phyloP scores from a whole-genome alignment of 139 green algal species.

The Penium margaritaceum region DNA sequence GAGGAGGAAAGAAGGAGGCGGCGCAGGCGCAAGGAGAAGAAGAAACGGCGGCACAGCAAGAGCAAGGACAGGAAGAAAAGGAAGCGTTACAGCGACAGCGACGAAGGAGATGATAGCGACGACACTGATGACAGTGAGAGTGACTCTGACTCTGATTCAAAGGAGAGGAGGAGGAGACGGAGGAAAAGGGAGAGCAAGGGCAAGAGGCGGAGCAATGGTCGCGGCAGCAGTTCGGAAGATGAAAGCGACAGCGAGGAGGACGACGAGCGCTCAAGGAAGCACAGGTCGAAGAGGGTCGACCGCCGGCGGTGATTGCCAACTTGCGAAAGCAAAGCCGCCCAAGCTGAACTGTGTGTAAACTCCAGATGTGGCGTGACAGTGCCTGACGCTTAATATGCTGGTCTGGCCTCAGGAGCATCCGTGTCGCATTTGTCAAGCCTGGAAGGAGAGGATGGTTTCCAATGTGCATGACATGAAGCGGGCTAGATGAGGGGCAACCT shows the following conservation, averaged over 20 bases:
- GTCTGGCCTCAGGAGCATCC: too few species aligned
- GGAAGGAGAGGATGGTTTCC: too few species aligned
- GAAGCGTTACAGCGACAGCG: conserved; percentile 7
- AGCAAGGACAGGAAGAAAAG: conserved; percentile 23
- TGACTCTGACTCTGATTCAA: neutral
- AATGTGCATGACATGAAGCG: too few species aligned
- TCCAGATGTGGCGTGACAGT: too few species aligned
- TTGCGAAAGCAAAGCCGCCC: too few species aligned
- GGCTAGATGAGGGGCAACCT: too few species aligned
- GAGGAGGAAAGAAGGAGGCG: conserved; percentile 33
- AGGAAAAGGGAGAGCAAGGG: neutral
- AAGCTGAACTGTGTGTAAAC: too few species aligned
- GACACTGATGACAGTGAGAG: neutral
- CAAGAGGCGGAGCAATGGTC: neutral
- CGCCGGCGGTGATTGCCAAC: too few species aligned
- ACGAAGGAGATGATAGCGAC: neutral
- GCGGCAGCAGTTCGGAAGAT: neutral
- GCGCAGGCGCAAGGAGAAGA: conserved; percentile 14
- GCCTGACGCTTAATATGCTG: too few species aligned
- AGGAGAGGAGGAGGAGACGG: conserved; percentile 1
- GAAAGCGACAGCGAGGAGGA: neutral
- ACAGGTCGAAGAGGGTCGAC: too few species aligned
- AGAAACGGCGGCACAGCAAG: conserved; percentile 1
- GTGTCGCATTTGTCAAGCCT: too few species aligned
- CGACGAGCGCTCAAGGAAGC: too few species aligned